Conservation (phyloP, 441 rosid species). For the Gossypium gossypioides region DNA sequence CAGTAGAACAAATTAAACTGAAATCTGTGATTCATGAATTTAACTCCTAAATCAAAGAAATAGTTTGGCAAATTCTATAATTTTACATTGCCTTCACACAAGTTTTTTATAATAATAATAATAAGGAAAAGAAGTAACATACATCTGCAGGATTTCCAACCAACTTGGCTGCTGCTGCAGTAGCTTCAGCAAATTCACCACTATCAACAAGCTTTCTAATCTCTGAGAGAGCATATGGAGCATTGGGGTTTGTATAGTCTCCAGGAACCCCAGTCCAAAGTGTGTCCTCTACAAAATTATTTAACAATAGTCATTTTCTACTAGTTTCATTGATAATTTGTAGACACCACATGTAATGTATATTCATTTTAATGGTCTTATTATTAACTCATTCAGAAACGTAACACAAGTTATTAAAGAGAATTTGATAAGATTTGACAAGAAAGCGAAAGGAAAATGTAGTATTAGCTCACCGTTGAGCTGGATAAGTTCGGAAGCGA, state of each 20-base stretch:
- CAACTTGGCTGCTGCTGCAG: conserved; percentile 53
- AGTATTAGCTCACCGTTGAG: conserved; percentile 46
- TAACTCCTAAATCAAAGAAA: neutral
- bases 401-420: neutral
- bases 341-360: neutral
- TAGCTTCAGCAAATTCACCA: conserved; percentile 57
- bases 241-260: conserved; percentile 52
- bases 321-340: neutral
- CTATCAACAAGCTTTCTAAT: conserved; percentile 66
- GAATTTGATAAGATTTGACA: neutral
- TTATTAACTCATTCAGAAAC: neutral
- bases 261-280: conserved; percentile 84
- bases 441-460: neutral
- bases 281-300: conserved; percentile 62
- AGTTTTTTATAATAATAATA: neutral
- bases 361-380: neutral
- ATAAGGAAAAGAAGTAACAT: conserved; percentile 15
- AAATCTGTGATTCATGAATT: neutral
- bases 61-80: neutral
- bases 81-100: neutral
- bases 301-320: neutral
- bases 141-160: conserved; percentile 55
- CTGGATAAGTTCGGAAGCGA: conserved; percentile 58
- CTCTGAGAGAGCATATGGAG: conserved; percentile 48
- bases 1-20: neutral